Base-by-base conservation (phyloP, 2,329 filamentous ascomycete species). In the Fusarium sp. region DNA sequence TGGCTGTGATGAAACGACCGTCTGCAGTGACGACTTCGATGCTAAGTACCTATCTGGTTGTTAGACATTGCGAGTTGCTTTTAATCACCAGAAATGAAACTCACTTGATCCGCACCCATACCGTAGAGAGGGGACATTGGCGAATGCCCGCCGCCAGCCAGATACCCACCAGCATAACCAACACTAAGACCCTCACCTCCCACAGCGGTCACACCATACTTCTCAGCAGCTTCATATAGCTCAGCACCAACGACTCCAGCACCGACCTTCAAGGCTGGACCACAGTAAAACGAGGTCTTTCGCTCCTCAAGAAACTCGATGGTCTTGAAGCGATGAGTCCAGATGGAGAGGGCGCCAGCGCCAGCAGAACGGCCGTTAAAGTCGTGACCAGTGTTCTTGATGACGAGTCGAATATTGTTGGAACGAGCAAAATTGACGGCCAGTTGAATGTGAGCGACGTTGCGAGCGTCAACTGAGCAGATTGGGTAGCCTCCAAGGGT, bases 341-440 rank as follows among this genome's bases (percentile, higher is more conserved):
- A 91, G 61, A 91, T 82, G 5, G 85, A 84, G 5, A 91, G 78
- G 0, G 87, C 84, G 2, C 90, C 90, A 24, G 86, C 87, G n/a
- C 90, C 91, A 0, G 89, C 89, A 18, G 73, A 76, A 1, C 87
- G 89, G 37, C 90, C 91, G 6, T 82, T 79, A 74, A 86, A 87
- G 69, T 87, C 85, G 71, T 88, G 87, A 37, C 86, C 86, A 0
- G 86, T 88, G 79, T 88, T 81, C 63, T 78, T 87, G 64, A 88
- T 80, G 7, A 87, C 83, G 18, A 88, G 76, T 4, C 86, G 84
- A 10, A 88, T 73, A 67, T 87, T 85, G 9, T 81, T 75, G 29
- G 81, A 82, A 9, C 83, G 81, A 16, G 86, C 86, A 70, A 88
- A 85, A 69, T 86, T 86, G 47, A 88, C 77, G 1, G 84, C 82